A percentile compares a stretch with the other conserved stretches of the same genome.
phyloP scores from a whole-genome alignment of 805 yeast species.

The Kodamaea restingae region DNA sequence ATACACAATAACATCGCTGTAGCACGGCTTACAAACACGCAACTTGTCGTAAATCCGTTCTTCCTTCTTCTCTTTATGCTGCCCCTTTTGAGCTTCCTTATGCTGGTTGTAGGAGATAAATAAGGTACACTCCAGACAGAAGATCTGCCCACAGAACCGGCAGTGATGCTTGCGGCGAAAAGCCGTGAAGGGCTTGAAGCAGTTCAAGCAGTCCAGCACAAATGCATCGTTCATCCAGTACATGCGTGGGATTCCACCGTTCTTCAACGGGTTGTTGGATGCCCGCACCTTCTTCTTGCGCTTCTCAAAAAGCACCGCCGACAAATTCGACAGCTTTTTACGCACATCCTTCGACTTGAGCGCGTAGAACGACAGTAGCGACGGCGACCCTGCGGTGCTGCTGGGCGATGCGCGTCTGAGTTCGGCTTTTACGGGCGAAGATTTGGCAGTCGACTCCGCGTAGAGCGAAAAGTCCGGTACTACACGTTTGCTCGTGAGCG shows the following conservation, averaged over 20 bases:
- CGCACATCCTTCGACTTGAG: conserved; percentile 20
- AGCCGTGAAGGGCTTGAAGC: conserved; percentile 76
- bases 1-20: conserved; percentile 62
- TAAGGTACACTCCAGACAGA: conserved; percentile 78
- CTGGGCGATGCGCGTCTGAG: conserved; percentile 12
- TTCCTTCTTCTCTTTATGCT: conserved; percentile 17
- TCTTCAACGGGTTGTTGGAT: conserved; percentile 41
- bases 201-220: conserved; percentile 81
- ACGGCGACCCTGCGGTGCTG: conserved; percentile 16
- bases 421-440: conserved; percentile 27
- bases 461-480: conserved; percentile 21
- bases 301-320: conserved; percentile 30
- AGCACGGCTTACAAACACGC: conserved; percentile 76
- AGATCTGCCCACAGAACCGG: conserved; percentile 92
- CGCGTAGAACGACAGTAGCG: conserved; percentile 25
- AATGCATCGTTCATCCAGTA: conserved; percentile 97
- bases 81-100: no score
- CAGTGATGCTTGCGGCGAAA: conserved; percentile 94
- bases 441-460: conserved; percentile 23
- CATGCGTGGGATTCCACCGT: conserved; percentile 61
- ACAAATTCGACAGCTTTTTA: conserved; percentile 30
- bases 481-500: no score
- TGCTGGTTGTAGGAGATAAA: conserved; percentile 58
- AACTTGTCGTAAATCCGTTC: conserved; percentile 55
- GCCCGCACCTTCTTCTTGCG: conserved; percentile 26